A percentile compares a stretch with the other conserved stretches of the same genome.
These are phyloP conservation scores for Fermentozyma sake DNA, from an alignment of 1,139 yeast genomes.

Conservation along the genomic window DNA sequence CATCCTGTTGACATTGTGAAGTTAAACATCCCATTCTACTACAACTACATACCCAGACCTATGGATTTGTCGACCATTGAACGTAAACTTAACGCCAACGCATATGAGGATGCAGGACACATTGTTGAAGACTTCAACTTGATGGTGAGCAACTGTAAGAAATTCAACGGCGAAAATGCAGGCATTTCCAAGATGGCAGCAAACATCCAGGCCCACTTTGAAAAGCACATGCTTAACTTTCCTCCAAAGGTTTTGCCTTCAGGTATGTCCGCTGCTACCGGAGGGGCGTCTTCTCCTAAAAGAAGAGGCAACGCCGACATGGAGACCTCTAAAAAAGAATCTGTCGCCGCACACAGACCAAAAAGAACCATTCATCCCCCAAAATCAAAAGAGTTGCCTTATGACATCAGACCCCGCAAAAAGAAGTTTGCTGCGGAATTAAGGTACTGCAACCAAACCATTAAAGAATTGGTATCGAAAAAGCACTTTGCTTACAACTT, in stretches of 20 bases:
- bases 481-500: slow-evolving; percentile 81
- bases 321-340: slow-evolving; percentile 34
- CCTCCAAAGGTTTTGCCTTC: slow-evolving; percentile 69
- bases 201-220: slow-evolving; percentile 86
- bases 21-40: slow-evolving; percentile 86
- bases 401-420: slow-evolving; percentile 84
- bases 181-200: slow-evolving; percentile 88
- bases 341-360: slow-evolving; percentile 62
- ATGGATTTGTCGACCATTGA: slow-evolving; percentile 95
- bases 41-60: slow-evolving; percentile 77
- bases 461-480: slow-evolving; percentile 78
- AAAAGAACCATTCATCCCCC: slow-evolving; percentile 97
- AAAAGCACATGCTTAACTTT: slow-evolving; percentile 87
- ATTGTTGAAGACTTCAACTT: slow-evolving; percentile 77
- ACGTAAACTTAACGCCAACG: slow-evolving; percentile 62
- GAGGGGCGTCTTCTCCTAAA: slow-evolving; percentile 19
- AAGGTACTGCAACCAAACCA: slow-evolving; percentile 75
- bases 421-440: slow-evolving; percentile 90
- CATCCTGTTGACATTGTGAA: slow-evolving; percentile 88
- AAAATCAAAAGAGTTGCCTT: slow-evolving; percentile 87
- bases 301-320: slow-evolving; percentile 61
- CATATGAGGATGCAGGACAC: slow-evolving; percentile 66
- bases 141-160: slow-evolving; percentile 77
- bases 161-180: slow-evolving; percentile 81
- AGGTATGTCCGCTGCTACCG: slow-evolving; percentile 9